Base-by-base conservation (phyloP, 2,329 filamentous ascomycete genomes). In the Scolecobasidium constrictum region DNA sequence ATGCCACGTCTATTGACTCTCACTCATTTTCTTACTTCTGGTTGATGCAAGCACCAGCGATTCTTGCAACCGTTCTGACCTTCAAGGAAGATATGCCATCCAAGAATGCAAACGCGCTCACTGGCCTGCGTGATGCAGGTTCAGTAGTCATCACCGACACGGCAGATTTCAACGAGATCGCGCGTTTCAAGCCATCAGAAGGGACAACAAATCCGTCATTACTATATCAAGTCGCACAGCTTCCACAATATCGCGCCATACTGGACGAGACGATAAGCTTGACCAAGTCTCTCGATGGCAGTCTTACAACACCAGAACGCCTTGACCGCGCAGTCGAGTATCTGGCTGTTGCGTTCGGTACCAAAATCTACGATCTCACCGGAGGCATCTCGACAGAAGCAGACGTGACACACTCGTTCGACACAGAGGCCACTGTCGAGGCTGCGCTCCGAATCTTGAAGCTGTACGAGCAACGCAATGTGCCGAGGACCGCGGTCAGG, bases 121-220 rank as follows among this genome's bases (percentile, higher is more conserved):
- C n/a, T n/a, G n/a, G n/a, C n/a, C n/a, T n/a, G n/a, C n/a, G n/a
- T n/a, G n/a, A n/a, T n/a, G n/a, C n/a, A n/a, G n/a, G n/a, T n/a
- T n/a, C n/a, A n/a, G n/a, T n/a, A n/a, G n/a, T n/a, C n/a, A n/a
- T n/a, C n/a, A n/a, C n/a, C n/a, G n/a, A n/a, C n/a, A n/a, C n/a
- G n/a, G n/a, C n/a, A n/a, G n/a, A n/a, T n/a, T n/a, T n/a, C n/a
- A n/a, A n/a, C n/a, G 34, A 18, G 9, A 7, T 36, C 16, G 34
- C 12, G 16, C 7, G 34, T 28, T 21, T 39, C 19, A 26, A 26
- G 17, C 7, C 35, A 7, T 9, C 35, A n/a, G 35, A 36, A 17
- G 37, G 12, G 11, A 39, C 37, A 12, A 39, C 37, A 6, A 39
- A 39, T 18, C 37, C 37, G 19, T 39, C 37, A 9, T 11, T 39